Evolutionary conservation across 2,329 filamentous ascomycete species (phyloP).

Genomic region (Lachnellula cervina): DNA sequence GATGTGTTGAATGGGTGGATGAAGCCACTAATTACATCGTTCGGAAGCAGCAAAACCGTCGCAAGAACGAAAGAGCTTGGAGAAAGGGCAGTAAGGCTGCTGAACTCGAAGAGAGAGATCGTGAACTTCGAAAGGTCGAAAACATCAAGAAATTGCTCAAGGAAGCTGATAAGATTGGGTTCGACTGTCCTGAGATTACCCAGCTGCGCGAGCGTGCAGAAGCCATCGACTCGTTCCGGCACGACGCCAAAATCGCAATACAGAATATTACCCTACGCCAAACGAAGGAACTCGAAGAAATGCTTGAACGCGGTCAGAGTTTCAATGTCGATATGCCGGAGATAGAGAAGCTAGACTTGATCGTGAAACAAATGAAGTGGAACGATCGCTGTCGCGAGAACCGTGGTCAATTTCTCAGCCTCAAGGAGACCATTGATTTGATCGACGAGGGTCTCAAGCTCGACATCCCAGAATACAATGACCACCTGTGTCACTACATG

Average conservation of each 20-base stretch:
- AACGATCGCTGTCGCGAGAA: conserved; percentile 67
- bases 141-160: conserved; percentile 82
- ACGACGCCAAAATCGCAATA: conserved; percentile 66
- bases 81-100: conserved; percentile 70
- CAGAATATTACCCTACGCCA: conserved; percentile 59
- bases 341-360: conserved; percentile 72
- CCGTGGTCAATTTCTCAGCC: conserved; percentile 60
- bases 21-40: conserved; percentile 95
- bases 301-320: conserved; percentile 81
- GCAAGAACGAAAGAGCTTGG: conserved; percentile 88
- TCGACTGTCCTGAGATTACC: conserved; percentile 87
- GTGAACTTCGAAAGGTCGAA: conserved; percentile 80
- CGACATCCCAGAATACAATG: conserved; percentile 73
- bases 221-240: conserved; percentile 79
- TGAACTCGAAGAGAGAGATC: conserved; percentile 78
- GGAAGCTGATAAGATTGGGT: conserved; percentile 81
- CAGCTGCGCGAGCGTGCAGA: conserved; percentile 80
- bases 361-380: conserved; percentile 86
- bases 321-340: conserved; percentile 93
- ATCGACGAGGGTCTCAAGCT: conserved; percentile 74
- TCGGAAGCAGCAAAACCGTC: conserved; percentile 93
- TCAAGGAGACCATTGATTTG: conserved; percentile 74
- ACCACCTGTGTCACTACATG: conserved; percentile 69
- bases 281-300: conserved; percentile 75
- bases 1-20: conserved; percentile 96